Percentiles rank a stretch among this genome's conserved stretches.
Conservation (phyloP, 257 asterid genomes). For the Capsicum chinense region DNA sequence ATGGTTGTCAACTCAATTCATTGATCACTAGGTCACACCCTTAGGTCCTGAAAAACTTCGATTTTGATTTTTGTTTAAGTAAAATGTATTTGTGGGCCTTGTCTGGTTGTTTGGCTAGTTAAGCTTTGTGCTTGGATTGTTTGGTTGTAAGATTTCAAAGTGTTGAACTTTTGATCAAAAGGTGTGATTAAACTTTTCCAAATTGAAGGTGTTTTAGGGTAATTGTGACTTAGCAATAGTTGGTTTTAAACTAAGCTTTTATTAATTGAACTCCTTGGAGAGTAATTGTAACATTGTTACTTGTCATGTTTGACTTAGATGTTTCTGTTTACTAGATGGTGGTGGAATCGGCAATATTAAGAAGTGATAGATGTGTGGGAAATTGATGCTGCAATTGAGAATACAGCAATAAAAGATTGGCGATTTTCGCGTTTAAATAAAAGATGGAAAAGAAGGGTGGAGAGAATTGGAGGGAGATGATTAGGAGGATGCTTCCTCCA, state of each 20-base stretch:
- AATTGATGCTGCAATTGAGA: not conserved
- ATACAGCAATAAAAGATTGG: not conserved
- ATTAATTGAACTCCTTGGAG: not conserved
- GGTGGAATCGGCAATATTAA: slow-evolving; percentile 5
- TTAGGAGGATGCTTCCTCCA: slow-evolving; percentile 68
- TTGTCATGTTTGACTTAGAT: not conserved
- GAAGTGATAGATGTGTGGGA: slow-evolving; percentile 20
- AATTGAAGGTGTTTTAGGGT: not conserved
- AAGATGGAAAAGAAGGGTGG: slow-evolving; percentile 50
- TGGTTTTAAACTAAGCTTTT: not conserved
- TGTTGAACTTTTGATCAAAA: not conserved
- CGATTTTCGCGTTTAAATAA: not conserved
- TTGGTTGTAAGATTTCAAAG: slow-evolving; percentile 8
- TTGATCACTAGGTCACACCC: not conserved
- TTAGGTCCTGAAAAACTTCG: not conserved
- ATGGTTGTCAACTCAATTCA: not conserved
- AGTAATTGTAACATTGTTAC: not conserved
- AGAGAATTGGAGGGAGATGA: slow-evolving; percentile 63
- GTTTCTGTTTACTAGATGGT: slow-evolving; percentile 16
- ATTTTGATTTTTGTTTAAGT: not conserved
- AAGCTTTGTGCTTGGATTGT: not conserved
- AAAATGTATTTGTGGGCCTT: not conserved
- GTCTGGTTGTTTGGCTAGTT: not conserved
- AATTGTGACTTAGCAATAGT: not conserved
- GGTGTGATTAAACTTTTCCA: not conserved